These are phyloP conservation scores for Capsicum baccatum DNA, from an alignment of 257 asterid genomes.

Conservation along the genomic window DNA sequence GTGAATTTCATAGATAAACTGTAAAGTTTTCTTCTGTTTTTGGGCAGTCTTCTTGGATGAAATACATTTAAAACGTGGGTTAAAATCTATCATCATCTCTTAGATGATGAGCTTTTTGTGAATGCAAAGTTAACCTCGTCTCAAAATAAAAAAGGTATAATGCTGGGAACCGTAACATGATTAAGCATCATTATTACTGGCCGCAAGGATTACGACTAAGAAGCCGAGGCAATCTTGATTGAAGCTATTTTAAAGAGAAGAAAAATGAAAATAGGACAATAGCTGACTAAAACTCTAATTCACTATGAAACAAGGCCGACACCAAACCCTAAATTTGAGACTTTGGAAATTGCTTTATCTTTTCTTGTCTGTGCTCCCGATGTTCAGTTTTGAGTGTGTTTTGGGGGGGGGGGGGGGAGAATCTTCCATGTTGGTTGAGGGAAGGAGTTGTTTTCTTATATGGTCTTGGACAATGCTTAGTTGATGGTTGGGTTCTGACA, in stretches of 20 bases:
- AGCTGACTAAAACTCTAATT: not conserved
- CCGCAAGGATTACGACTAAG: not conserved
- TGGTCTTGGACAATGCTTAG: not conserved
- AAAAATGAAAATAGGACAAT: not conserved
- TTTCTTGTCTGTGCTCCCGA: not conserved
- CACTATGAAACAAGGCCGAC: not conserved
- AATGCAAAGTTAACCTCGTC: too few relatives aligned
- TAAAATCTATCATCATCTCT: too few relatives aligned
- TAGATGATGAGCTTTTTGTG: too few relatives aligned
- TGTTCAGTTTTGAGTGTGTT: not conserved
- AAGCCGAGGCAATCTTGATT: not conserved
- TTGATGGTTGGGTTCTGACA: not conserved
- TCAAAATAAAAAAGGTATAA: not conserved
- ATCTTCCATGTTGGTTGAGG: slow-evolving; percentile 7
- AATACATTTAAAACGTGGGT: too few relatives aligned
- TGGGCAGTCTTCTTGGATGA: too few relatives aligned
- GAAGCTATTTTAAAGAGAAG: not conserved
- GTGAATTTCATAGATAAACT: too few relatives aligned
- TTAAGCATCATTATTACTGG: not conserved
- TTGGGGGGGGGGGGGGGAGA: not conserved
- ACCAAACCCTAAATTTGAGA: not conserved
- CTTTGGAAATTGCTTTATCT: not conserved
- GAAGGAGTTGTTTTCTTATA: not conserved
- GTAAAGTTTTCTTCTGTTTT: too few relatives aligned
- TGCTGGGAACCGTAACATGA: not conserved